Percentiles rank a stretch among this genome's conserved stretches.
Conservation (phyloP, 176 grass and related monocot genomes). For the Puya raimondii region DNA sequence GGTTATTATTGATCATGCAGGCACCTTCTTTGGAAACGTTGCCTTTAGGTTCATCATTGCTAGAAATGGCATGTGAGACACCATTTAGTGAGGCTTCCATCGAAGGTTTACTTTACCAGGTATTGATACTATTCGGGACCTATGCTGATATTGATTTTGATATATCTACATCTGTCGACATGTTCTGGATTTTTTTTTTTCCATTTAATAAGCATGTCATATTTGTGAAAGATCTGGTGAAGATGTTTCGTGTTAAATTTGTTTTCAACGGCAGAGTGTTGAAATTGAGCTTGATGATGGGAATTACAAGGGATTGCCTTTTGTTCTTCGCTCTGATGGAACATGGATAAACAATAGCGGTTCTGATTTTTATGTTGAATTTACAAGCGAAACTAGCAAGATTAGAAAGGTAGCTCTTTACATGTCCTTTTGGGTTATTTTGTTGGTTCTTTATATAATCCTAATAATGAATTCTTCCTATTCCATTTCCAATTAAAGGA, state of each 20-base stretch:
- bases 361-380: slow-evolving; percentile 76
- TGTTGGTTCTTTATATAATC: background rate
- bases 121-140: slow-evolving; percentile 22
- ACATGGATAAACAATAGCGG: slow-evolving; percentile 87
- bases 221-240: slow-evolving; percentile 13
- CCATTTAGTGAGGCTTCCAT: slow-evolving; percentile 41
- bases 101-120: slow-evolving; percentile 62
- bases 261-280: slow-evolving; percentile 45
- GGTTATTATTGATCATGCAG: slow-evolving; percentile 36
- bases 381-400: slow-evolving; percentile 37
- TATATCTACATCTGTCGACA: background rate
- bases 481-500: slow-evolving; percentile 46
- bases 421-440: slow-evolving; percentile 4
- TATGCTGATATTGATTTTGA: background rate
- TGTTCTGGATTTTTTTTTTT: background rate
- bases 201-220: background rate
- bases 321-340: slow-evolving; percentile 69
- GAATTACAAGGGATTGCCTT: slow-evolving; percentile 66
- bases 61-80: slow-evolving; percentile 73
- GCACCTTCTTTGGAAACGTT: slow-evolving; percentile 50
- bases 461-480: slow-evolving; percentile 22
- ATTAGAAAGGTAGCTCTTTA: slow-evolving; percentile 40
- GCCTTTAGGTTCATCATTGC: slow-evolving; percentile 58
- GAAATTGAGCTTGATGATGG: slow-evolving; percentile 67
- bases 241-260: slow-evolving; percentile 4